Evolutionary conservation across 2,329 filamentous ascomycete genomes (phyloP).

Genomic region (Ceratocystiopsis minuta): DNA sequence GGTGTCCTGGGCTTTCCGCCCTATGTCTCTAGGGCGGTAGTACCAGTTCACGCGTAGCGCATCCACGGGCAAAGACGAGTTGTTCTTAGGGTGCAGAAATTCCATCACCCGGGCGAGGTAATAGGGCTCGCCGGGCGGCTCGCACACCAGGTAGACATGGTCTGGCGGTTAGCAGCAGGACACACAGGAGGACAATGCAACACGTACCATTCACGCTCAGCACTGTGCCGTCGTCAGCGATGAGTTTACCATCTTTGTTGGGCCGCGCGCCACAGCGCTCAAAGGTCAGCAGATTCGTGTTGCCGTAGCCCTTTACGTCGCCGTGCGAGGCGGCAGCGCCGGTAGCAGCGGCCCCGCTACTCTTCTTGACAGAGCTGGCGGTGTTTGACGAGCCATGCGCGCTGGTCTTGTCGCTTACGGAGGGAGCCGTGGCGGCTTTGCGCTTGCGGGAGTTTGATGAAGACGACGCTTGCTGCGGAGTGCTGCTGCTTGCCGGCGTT

Average conservation of each 20-base stretch:
- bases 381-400: slow-evolving; percentile 2
- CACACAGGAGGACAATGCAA: not conserved
- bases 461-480: slow-evolving; percentile 22
- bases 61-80: slow-evolving; percentile 57
- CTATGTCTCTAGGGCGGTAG: slow-evolving; percentile 90
- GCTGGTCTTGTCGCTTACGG: slow-evolving; percentile 11
- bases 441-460: slow-evolving; percentile 54
- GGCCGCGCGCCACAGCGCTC: slow-evolving; percentile 50
- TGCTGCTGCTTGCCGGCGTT: slow-evolving; percentile 10
- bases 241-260: slow-evolving; percentile 53
- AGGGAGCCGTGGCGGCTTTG: slow-evolving; percentile 42
- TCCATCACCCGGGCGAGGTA: slow-evolving; percentile 98
- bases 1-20: slow-evolving; percentile 77
- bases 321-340: slow-evolving; percentile 17
- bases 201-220: slow-evolving; percentile 68
- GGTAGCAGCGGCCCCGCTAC: slow-evolving; percentile 8
- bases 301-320: slow-evolving; percentile 25
- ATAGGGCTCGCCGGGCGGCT: slow-evolving; percentile 94
- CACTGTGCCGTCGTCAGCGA: slow-evolving; percentile 78
- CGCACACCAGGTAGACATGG: slow-evolving; percentile 89
- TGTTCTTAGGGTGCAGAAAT: slow-evolving; percentile 70
- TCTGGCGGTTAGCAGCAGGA: slow-evolving; percentile 21
- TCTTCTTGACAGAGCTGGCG: slow-evolving; percentile 7
- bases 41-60: slow-evolving; percentile 94
- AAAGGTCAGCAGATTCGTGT: slow-evolving; percentile 83